phyloP scores from a whole-genome alignment of 768 basidiomycete genomes.

The Mycena leptocephala region DNA sequence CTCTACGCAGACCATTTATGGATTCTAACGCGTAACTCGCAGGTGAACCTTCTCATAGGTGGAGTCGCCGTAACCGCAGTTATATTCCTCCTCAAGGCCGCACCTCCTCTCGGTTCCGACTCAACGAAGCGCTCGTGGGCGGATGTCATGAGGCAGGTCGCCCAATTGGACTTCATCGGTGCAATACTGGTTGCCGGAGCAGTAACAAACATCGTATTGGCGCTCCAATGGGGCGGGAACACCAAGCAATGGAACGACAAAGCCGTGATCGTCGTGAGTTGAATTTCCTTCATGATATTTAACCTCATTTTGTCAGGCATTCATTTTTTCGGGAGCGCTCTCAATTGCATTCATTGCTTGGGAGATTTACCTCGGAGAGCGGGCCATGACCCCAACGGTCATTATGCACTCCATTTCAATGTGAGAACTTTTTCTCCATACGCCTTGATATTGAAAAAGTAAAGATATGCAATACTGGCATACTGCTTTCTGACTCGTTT shows the following conservation, averaged over 20 bases:
- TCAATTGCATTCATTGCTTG: not conserved
- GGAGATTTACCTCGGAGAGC: slow-evolving; percentile 8
- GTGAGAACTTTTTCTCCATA: not conserved
- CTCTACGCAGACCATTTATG: not conserved
- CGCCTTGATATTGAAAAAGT: not conserved
- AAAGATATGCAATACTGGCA: not conserved
- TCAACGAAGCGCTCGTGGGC: not conserved
- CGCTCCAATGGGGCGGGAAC: slow-evolving; percentile 61
- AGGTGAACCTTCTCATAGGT: slow-evolving; percentile 14
- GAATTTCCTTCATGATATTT: no score
- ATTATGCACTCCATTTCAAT: slow-evolving; percentile 2
- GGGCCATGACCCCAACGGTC: slow-evolving; percentile 10
- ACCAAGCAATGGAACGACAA: slow-evolving; percentile 56
- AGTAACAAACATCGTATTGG: slow-evolving; percentile 54
- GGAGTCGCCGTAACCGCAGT: slow-evolving; percentile 13
- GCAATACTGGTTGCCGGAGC: slow-evolving; percentile 49
- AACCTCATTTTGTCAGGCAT: not conserved
- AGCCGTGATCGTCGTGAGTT: slow-evolving; percentile 41
- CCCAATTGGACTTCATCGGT: slow-evolving; percentile 55
- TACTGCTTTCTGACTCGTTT: not conserved
- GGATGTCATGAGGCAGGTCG: slow-evolving; percentile 14
- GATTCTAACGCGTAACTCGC: not conserved
- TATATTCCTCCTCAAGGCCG: slow-evolving; percentile 6
- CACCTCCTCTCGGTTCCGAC: slow-evolving; percentile 7
- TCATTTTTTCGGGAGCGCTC: slow-evolving; percentile 6